These are phyloP conservation scores for Talaromyces sp. DNA, from an alignment of 2,329 filamentous ascomycete species.

Conservation along the genomic window DNA sequence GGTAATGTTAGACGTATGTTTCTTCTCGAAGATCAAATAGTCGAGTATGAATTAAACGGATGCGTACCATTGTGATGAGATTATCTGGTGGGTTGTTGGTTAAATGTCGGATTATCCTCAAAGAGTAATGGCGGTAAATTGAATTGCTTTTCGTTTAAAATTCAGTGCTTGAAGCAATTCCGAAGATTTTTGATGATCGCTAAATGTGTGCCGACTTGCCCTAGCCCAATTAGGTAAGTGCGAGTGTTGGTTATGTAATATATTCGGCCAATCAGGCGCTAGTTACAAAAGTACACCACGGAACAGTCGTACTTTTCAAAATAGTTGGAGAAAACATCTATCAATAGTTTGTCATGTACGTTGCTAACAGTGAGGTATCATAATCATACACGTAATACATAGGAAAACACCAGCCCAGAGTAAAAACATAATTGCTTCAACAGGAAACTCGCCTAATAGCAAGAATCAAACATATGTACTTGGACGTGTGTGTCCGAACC, in stretches of 20 bases:
- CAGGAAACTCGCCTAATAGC: slow-evolving; percentile 3
- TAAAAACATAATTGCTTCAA: slow-evolving; percentile 16
- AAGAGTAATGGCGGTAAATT: slow-evolving; percentile 39
- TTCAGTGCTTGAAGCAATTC: background rate
- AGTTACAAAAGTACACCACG: no score
- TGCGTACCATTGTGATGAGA: slow-evolving; percentile 45
- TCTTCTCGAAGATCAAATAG: background rate
- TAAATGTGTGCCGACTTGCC: slow-evolving; percentile 16
- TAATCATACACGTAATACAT: slow-evolving; percentile 40
- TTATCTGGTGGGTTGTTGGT: slow-evolving; percentile 25
- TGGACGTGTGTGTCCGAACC: slow-evolving; percentile 33
- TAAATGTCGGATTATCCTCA: slow-evolving; percentile 53
- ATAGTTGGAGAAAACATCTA: background rate
- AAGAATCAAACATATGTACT: slow-evolving; percentile 40
- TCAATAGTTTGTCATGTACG: slow-evolving; percentile 7
- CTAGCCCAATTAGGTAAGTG: slow-evolving; percentile 12
- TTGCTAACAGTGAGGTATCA: slow-evolving; percentile 35
- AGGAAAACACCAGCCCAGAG: slow-evolving; percentile 31
- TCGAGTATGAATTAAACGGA: no score
- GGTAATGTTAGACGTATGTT: background rate
- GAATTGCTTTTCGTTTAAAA: background rate
- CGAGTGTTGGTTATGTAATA: background rate
- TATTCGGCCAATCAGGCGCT: background rate
- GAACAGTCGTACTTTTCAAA: no score
- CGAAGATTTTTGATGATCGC: slow-evolving; percentile 13